These are phyloP conservation scores for Populus nigra DNA, from an alignment of 345 rosid species.

Conservation along the genomic window DNA sequence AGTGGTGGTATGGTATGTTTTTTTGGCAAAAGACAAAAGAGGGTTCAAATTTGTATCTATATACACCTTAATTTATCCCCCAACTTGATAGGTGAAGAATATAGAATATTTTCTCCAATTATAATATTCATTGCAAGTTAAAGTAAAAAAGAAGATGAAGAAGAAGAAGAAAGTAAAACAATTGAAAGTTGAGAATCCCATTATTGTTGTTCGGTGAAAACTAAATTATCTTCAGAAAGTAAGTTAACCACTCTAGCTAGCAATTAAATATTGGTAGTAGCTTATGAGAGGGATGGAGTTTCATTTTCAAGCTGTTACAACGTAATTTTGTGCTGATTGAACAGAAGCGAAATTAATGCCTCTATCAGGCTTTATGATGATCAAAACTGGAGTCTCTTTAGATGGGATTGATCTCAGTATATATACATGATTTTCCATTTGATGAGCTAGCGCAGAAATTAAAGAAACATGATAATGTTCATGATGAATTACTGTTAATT, in stretches of 20 bases:
- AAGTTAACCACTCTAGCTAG: slow-evolving; percentile 20
- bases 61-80: slow-evolving; percentile 1
- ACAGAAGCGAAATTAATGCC: background rate
- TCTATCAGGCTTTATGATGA: background rate
- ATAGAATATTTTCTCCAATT: background rate
- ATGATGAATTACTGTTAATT: background rate
- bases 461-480: background rate
- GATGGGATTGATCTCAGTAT: background rate
- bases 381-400: slow-evolving; percentile 3
- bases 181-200: slow-evolving; percentile 5
- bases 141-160: background rate
- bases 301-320: slow-evolving; percentile 9
- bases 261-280: background rate
- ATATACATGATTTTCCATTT: slow-evolving; percentile 6
- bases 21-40: slow-evolving; percentile 22
- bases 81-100: slow-evolving; percentile 2
- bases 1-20: background rate
- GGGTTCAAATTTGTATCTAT: slow-evolving; percentile 27
- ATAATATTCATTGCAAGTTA: background rate
- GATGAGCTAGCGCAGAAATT: background rate
- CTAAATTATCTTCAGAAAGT: slow-evolving; percentile 6
- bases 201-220: slow-evolving; percentile 11
- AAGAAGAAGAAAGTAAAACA: background rate
- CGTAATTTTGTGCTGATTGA: background rate
- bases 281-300: background rate